Conservation (phyloP, 2,329 filamentous ascomycete species). For the Aspergillus pseudotamarii region DNA sequence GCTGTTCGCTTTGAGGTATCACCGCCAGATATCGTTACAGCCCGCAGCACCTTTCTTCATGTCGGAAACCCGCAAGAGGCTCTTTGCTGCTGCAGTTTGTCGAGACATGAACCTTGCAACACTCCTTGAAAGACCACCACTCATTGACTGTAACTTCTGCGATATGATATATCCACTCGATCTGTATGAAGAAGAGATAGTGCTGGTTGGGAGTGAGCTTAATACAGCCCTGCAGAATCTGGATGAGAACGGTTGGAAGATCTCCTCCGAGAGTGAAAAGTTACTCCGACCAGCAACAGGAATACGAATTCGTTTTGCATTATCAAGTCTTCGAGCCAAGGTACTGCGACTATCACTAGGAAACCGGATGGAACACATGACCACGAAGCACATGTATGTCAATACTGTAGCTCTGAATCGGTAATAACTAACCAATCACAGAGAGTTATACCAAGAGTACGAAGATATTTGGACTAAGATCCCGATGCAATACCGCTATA, state of each 20-base stretch:
- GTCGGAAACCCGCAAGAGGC: constrained; percentile 28
- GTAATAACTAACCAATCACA: background rate
- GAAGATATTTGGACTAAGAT: background rate
- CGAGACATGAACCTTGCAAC: constrained; percentile 34
- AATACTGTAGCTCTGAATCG: background rate
- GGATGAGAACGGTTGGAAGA: constrained; percentile 13
- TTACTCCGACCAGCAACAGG: constrained; percentile 3
- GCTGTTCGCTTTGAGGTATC: constrained; percentile 1
- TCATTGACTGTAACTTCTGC: constrained; percentile 33
- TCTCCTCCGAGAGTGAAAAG: background rate
- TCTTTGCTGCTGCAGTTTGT: constrained; percentile 29
- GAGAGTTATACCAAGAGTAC: background rate
- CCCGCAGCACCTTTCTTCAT: constrained; percentile 29
- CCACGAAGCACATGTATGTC: background rate
- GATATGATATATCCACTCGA: constrained; percentile 31
- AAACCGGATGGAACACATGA: background rate
- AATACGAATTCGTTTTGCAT: constrained; percentile 3
- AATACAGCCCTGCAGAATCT: constrained; percentile 14
- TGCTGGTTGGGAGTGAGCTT: constrained; percentile 14
- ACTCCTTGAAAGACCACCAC: constrained; percentile 33
- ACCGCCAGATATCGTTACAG: background rate
- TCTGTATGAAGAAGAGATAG: constrained; percentile 28
- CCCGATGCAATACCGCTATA: constrained; percentile 5
- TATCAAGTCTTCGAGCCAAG: constrained; percentile 11
- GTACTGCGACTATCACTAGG: constrained; percentile 14